Conservation (phyloP, 148 eudicot genomes). For the Tetragonia tetragonoides region DNA sequence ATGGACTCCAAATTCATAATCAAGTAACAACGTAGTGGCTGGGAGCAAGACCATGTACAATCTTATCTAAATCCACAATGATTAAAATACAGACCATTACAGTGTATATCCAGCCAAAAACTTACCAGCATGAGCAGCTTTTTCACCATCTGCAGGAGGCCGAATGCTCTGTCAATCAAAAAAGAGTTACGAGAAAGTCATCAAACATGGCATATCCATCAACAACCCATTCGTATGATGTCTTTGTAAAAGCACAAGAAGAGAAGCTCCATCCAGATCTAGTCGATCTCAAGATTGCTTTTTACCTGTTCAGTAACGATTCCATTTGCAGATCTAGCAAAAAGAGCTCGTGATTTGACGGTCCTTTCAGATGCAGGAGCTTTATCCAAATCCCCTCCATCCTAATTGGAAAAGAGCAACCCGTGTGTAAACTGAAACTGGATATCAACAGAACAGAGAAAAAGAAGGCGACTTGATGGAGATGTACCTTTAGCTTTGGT, state of each 20-base stretch:
- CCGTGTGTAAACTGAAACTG: neutral
- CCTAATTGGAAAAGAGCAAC: conserved; percentile 40
- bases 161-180: conserved; percentile 47
- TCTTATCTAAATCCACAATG: neutral
- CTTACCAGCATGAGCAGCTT: conserved; percentile 65
- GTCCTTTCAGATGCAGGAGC: conserved; percentile 72
- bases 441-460: neutral
- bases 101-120: neutral
- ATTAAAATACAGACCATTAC: neutral
- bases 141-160: conserved; percentile 61
- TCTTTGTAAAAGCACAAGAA: neutral
- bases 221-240: neutral
- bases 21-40: neutral
- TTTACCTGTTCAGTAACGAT: conserved; percentile 71
- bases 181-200: conserved; percentile 18
- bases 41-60: neutral
- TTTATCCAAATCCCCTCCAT: conserved; percentile 63
- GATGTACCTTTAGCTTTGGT: conserved; percentile 57
- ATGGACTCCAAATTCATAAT: neutral
- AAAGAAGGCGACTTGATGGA: neutral
- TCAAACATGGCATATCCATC: neutral
- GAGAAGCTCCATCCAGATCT: neutral
- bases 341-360: conserved; percentile 66
- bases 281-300: neutral
- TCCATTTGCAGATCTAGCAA: conserved; percentile 73